A percentile compares a stretch with the other conserved stretches of the same genome.
phyloP scores from a whole-genome alignment of 2,329 filamentous ascomycete species.

The Ceratocystiopsis brevicomis region DNA sequence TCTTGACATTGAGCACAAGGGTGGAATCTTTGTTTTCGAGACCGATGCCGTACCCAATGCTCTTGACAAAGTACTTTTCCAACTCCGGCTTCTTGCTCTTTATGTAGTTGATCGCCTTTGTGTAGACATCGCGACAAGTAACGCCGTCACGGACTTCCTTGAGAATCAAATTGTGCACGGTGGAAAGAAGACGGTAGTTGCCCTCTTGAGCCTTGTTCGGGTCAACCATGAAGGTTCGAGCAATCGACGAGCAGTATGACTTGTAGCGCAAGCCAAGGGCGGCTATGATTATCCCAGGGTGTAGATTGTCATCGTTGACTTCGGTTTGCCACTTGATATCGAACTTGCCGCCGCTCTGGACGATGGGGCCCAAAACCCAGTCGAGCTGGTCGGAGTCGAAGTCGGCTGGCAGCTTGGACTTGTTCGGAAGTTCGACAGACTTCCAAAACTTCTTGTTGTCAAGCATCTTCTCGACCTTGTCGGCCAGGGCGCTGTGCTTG shows the following conservation, averaged over 20 bases:
- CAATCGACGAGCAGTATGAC: constrained; percentile 84
- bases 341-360: constrained; percentile 92
- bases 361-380: constrained; percentile 77
- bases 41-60: constrained; percentile 78
- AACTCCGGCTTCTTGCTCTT: constrained; percentile 86
- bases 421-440: constrained; percentile 47
- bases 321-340: constrained; percentile 67
- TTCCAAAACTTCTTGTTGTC: constrained; percentile 92
- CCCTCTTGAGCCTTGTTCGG: constrained; percentile 90
- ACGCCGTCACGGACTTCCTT: constrained; percentile 81
- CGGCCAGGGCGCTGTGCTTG: constrained; percentile 69
- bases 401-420: constrained; percentile 62
- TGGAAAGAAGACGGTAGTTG: constrained; percentile 76
- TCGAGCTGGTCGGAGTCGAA: constrained; percentile 81
- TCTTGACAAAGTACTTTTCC: constrained; percentile 88
- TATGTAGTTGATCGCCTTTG: constrained; percentile 63
- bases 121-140: constrained; percentile 74
- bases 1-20: constrained; percentile 74
- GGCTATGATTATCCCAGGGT: constrained; percentile 84
- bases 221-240: constrained; percentile 87
- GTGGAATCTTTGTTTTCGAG: constrained; percentile 78
- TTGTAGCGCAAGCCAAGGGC: constrained; percentile 87
- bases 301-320: constrained; percentile 63
- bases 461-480: constrained; percentile 77
- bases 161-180: constrained; percentile 73